Conservation (phyloP, 495 filamentous ascomycete species). For the Talaromyces borbonicus region DNA sequence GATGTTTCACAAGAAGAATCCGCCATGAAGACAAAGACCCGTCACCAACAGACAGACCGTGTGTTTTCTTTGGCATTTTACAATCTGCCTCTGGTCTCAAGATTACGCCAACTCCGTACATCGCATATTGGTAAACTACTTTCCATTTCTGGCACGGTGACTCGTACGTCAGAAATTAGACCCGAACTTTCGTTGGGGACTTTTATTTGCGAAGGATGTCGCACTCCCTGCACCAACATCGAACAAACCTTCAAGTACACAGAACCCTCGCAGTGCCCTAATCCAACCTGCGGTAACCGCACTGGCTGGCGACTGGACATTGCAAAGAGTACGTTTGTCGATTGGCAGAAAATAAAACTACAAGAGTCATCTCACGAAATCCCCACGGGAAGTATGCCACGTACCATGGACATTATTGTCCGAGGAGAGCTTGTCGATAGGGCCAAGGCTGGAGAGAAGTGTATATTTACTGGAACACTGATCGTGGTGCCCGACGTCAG, state of each 20-base stretch:
- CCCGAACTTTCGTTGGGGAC: conserved; percentile 88
- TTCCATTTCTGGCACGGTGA: conserved; percentile 93
- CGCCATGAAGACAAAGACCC: conserved; percentile 47
- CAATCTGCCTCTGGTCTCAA: conserved; percentile 87
- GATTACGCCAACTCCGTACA: conserved; percentile 81
- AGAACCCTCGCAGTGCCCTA: conserved; percentile 92
- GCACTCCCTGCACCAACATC: conserved; percentile 70
- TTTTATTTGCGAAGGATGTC: conserved; percentile 84
- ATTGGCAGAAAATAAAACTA: conserved; percentile 97
- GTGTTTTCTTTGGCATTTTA: conserved; percentile 93
- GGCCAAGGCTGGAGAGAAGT: conserved; percentile 94
- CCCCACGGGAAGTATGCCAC: conserved; percentile 95
- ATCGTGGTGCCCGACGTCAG: conserved; percentile 98
- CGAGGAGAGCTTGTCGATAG: conserved; percentile 96
- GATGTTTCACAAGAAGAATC: conserved; percentile 38
- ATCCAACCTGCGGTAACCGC: conserved; percentile 81
- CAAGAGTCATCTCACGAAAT: conserved; percentile 98
- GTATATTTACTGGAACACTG: conserved; percentile 89
- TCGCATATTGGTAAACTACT: conserved; percentile 84
- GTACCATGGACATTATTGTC: conserved; percentile 96
- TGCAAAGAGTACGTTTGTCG: conserved; percentile 91
- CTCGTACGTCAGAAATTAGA: conserved; percentile 90
- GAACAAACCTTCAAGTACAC: conserved; percentile 98
- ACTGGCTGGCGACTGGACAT: conserved; percentile 90
- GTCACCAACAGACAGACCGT: conserved; percentile 95